Conservation (phyloP, 2,329 filamentous ascomycete genomes). For the Akanthomyces dipterigenus region DNA sequence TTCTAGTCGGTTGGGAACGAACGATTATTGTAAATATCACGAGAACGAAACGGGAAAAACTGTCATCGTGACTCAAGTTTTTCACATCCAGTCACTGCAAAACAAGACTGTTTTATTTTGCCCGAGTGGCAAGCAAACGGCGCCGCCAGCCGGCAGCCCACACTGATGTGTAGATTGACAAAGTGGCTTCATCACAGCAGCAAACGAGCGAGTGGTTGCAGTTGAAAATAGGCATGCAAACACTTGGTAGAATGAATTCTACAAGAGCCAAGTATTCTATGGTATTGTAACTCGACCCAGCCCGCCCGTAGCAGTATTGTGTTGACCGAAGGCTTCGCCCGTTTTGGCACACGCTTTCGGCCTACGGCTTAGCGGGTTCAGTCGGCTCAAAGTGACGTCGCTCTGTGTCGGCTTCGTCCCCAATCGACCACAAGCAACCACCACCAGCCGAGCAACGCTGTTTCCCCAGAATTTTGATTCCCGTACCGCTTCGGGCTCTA, state of each 20-base stretch:
- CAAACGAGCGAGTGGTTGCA: neutral
- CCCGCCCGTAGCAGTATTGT: neutral
- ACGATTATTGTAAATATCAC: neutral
- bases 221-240: neutral
- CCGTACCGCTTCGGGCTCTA: constrained; percentile 8
- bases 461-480: constrained; percentile 8
- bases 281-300: neutral
- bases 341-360: neutral
- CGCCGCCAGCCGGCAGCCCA: neutral
- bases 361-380: constrained; percentile 20
- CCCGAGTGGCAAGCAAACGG: neutral
- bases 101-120: neutral
- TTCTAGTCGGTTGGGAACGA: neutral
- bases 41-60: too few relatives aligned
- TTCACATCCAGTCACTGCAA: neutral
- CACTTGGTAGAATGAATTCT: neutral
- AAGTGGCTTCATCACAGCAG: neutral
- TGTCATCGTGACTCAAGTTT: too few relatives aligned
- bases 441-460: constrained; percentile 7
- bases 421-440: constrained; percentile 9
- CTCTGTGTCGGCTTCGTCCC: constrained; percentile 12
- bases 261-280: neutral
- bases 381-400: constrained; percentile 29
- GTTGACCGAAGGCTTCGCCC: neutral
- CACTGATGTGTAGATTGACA: neutral